Base-by-base conservation (phyloP, 768 basidiomycete genomes). In the Tulasnella sp. region DNA sequence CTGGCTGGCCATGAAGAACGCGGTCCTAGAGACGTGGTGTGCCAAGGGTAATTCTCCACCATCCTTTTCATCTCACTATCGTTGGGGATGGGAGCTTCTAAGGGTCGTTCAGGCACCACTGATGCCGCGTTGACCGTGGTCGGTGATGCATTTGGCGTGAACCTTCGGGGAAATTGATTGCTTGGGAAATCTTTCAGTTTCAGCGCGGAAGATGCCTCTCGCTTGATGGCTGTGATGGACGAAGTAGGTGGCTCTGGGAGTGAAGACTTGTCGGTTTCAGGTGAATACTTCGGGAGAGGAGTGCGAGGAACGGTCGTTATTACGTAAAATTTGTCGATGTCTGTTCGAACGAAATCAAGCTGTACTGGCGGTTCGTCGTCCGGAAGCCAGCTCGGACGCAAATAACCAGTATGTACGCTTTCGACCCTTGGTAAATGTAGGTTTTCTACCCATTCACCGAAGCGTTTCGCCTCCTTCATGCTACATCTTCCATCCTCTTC, bases 271-370 rank as follows among this genome's bases (percentile, higher is more conserved):
- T 24, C n/a, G 3, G 45, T 39, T 5, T 44, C 45, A 34, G 54
- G 45, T 31, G 32, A 35, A 13, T 48, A 29, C 19, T 37, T 27
- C 9, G 59, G 57, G 20, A 58, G 25, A 24, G 42, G 22, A 29
- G 35, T 47, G 5, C 48, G 43, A 13, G 59, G 59, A 22, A 56
- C 44, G 19, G 60, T 49, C 0, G 57, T 60, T 44, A 58, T 54
- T 15, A 60, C 44, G 48, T 48, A 56, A n/a, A 45, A 58, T 10
- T 37, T 43, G 16, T 58, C 55, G 28, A 59, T 49, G 31, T 43
- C 32, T 19, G 58, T 56, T 43, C 53, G 55, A 13, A 45, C 53
- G 12, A 59, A 31, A 33, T 58, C 54, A 31, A 56, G 25, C 34
- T 49, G 29, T 28, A 59, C 25, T 24, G 48, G 41, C 2, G 16